Conservation (phyloP, 1,284 basidiomycete genomes). For the Leccinum griseonigrum region DNA sequence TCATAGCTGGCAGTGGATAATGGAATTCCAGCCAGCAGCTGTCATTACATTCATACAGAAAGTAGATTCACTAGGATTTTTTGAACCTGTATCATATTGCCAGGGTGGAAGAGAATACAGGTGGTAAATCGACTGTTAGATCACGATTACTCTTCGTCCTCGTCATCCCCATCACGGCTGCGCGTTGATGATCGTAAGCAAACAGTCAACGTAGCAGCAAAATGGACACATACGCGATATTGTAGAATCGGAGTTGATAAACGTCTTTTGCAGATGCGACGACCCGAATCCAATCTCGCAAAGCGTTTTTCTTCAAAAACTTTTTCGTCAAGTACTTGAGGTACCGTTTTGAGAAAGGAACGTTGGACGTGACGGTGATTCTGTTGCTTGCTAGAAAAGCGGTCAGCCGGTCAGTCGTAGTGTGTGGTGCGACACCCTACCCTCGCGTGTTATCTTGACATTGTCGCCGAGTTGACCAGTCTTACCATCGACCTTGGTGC, state of each 20-base stretch:
- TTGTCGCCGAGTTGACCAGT: slow-evolving; percentile 85
- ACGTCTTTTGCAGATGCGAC: slow-evolving; percentile 87
- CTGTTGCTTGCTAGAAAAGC: slow-evolving; percentile 58
- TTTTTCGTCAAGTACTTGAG: slow-evolving; percentile 95
- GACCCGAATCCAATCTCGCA: slow-evolving; percentile 88
- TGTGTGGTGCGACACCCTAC: slow-evolving; percentile 40
- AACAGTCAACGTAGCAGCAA: not conserved
- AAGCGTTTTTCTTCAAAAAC: slow-evolving; percentile 88
- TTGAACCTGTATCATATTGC: slow-evolving; percentile 10
- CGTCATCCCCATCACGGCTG: slow-evolving; percentile 47
- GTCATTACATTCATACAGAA: not conserved
- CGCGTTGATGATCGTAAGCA: slow-evolving; percentile 7
- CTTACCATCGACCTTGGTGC: slow-evolving; percentile 85
- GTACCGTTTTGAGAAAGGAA: slow-evolving; percentile 91
- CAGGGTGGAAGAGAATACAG: slow-evolving; percentile 6
- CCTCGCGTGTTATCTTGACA: slow-evolving; percentile 80
- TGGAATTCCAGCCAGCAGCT: not conserved
- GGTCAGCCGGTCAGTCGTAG: not conserved
- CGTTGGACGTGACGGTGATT: slow-evolving; percentile 77
- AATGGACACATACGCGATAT: slow-evolving; percentile 74
- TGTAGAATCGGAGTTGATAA: slow-evolving; percentile 92
- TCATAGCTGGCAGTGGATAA: not conserved
- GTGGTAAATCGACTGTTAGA: not conserved
- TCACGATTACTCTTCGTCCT: slow-evolving; percentile 51
- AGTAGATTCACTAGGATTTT: not conserved